These are phyloP conservation scores for Sphaerobolus stellatus DNA, from an alignment of 1,284 basidiomycete species.

Conservation along the genomic window DNA sequence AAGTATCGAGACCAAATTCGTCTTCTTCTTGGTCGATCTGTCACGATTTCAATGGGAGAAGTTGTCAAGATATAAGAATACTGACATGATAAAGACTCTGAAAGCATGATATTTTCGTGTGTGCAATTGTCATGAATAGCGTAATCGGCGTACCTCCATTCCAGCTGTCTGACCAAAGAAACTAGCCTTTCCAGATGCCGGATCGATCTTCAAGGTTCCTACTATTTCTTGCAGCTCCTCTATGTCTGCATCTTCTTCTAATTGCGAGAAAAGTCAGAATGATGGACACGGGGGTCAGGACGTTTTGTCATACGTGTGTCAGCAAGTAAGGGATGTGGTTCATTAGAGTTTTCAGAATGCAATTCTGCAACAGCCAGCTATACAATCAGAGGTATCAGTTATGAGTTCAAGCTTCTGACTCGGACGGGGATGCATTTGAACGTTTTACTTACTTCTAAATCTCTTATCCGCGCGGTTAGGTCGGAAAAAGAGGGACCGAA, in stretches of 20 bases:
- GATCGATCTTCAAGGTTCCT: conserved; percentile 6
- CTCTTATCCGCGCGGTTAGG: conserved; percentile 1
- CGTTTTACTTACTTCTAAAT: conserved; percentile 4
- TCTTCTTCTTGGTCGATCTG: neutral
- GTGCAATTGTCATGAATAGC: neutral
- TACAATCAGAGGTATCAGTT: neutral
- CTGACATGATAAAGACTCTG: neutral
- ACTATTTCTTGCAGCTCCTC: neutral
- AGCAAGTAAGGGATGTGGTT: conserved; percentile 7
- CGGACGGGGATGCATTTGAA: neutral
- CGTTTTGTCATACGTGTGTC: neutral
- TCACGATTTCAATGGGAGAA: too few relatives aligned
- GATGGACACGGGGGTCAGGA: too few relatives aligned
- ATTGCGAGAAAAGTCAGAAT: too few relatives aligned
- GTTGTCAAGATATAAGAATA: neutral
- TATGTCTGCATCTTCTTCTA: conserved; percentile 1
- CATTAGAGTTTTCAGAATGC: conserved; percentile 1
- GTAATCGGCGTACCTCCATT: conserved; percentile 3
- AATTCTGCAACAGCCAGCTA: conserved; percentile 5
- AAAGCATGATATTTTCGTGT: neutral
- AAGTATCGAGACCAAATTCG: neutral
- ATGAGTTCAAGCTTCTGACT: neutral
- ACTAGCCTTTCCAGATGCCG: conserved; percentile 2
- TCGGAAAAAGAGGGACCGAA: neutral
- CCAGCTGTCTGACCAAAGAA: conserved; percentile 5